Evolutionary conservation across 179 eudicot genomes (phyloP).

Genomic region (Pouteria campechiana): DNA sequence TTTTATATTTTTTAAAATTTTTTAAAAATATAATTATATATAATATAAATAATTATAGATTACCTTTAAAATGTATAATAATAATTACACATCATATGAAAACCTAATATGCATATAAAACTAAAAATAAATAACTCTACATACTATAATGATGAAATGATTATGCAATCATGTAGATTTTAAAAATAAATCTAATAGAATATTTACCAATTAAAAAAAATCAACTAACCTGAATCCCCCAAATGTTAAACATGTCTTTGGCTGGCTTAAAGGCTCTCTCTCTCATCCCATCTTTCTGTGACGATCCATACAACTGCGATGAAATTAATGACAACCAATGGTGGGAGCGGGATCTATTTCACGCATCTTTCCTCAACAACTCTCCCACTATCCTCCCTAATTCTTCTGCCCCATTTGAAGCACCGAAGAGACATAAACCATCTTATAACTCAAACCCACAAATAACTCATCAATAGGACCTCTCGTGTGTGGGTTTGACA

Average conservation of each 20-base stretch:
- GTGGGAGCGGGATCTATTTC: slow-evolving; percentile 21
- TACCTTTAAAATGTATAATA: too few relatives aligned
- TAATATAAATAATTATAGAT: too few relatives aligned
- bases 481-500: slow-evolving; percentile 13
- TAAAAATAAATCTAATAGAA: too few relatives aligned
- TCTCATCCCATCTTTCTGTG: slow-evolving; percentile 17
- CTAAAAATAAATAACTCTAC: too few relatives aligned
- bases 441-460: slow-evolving; percentile 1
- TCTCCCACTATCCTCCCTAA: slow-evolving; percentile 1
- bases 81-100: too few relatives aligned
- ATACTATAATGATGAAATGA: too few relatives aligned
- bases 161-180: too few relatives aligned
- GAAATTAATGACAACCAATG: slow-evolving; percentile 16
- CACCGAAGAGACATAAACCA: slow-evolving; percentile 28
- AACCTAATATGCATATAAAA: too few relatives aligned
- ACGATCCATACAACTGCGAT: slow-evolving; percentile 14
- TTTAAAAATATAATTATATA: too few relatives aligned
- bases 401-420: slow-evolving; percentile 9
- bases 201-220: too few relatives aligned
- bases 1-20: too few relatives aligned
- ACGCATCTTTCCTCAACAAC: slow-evolving; percentile 6
- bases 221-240: slow-evolving; percentile 11
- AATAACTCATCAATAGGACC: background rate
- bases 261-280: slow-evolving; percentile 20
- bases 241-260: slow-evolving; percentile 19